Evolutionary conservation across 306 rosid species (phyloP).

Genomic region (Citrullus amarus): DNA sequence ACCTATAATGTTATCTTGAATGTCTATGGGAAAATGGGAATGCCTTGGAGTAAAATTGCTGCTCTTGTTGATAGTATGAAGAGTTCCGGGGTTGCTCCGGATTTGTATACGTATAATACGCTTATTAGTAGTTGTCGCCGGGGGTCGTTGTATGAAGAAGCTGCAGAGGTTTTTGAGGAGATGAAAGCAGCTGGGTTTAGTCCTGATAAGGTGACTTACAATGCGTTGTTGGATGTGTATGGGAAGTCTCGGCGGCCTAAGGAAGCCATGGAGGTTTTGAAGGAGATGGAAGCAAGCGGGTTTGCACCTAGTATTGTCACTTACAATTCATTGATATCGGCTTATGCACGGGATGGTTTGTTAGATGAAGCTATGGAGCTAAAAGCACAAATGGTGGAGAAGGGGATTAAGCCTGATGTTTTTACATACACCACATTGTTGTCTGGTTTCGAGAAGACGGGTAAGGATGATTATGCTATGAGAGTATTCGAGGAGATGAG

Average conservation of each 20-base stretch:
- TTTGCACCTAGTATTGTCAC: constrained; percentile 48
- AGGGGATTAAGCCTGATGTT: constrained; percentile 74
- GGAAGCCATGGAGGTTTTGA: constrained; percentile 70
- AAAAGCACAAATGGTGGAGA: constrained; percentile 57
- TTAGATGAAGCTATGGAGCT: constrained; percentile 56
- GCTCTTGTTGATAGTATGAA: constrained; percentile 48
- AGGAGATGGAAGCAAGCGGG: constrained; percentile 66
- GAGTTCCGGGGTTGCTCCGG: constrained; percentile 45
- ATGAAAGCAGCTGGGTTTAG: constrained; percentile 44
- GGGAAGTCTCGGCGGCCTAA: constrained; percentile 73
- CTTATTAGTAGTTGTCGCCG: constrained; percentile 71
- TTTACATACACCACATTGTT: constrained; percentile 82
- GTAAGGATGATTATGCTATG: constrained; percentile 68
- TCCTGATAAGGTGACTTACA: constrained; percentile 74
- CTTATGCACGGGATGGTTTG: constrained; percentile 66
- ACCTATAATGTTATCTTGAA: constrained; percentile 68
- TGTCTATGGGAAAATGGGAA: constrained; percentile 88
- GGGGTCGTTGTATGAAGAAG: constrained; percentile 62
- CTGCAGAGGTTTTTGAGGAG: constrained; percentile 43
- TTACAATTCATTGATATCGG: constrained; percentile 75
- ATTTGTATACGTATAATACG: constrained; percentile 72
- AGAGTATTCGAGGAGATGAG: constrained; percentile 58
- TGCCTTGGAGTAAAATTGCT: constrained; percentile 63
- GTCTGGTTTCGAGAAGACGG: constrained; percentile 69
- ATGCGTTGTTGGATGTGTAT: constrained; percentile 76